phyloP scores from a whole-genome alignment of 352 stramenopile species.

The Globisporangium mamillatum region DNA sequence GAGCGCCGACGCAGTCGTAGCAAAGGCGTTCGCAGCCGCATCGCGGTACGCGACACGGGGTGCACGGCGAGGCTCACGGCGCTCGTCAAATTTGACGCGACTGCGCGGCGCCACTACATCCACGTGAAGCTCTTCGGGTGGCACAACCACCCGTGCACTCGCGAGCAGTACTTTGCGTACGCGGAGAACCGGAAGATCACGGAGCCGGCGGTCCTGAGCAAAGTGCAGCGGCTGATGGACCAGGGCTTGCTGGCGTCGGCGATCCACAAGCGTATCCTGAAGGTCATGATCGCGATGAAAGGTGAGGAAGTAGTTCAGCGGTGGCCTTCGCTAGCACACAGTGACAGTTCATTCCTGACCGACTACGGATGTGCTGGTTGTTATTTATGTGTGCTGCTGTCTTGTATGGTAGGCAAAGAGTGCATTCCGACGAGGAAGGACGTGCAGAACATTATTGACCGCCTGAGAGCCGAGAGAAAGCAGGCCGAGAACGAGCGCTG shows the following conservation, averaged over 20 bases:
- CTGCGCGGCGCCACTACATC: slow-evolving; percentile 1
- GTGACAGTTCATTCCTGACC: background rate
- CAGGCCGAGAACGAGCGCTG: no score
- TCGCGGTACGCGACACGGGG: background rate
- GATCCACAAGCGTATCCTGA: background rate
- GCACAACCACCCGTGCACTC: background rate
- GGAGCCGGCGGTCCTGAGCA: background rate
- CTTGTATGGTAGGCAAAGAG: background rate
- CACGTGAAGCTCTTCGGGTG: background rate
- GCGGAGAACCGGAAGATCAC: background rate
- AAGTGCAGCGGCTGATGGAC: background rate
- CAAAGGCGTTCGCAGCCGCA: background rate
- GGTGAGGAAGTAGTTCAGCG: background rate
- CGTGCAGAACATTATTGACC: slow-evolving; percentile 1
- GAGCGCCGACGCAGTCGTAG: background rate
- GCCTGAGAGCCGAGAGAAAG: background rate
- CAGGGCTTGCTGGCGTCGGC: background rate
- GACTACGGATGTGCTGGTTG: no score
- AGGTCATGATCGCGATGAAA: background rate
- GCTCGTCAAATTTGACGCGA: background rate
- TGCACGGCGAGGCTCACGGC: slow-evolving; percentile 5
- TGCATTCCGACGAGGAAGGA: slow-evolving; percentile 1
- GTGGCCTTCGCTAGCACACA: background rate
- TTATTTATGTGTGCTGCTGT: background rate
- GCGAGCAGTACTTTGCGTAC: background rate